Base-by-base conservation (phyloP, 73 alveolate species). In the Symbiodinium pilosum region DNA sequence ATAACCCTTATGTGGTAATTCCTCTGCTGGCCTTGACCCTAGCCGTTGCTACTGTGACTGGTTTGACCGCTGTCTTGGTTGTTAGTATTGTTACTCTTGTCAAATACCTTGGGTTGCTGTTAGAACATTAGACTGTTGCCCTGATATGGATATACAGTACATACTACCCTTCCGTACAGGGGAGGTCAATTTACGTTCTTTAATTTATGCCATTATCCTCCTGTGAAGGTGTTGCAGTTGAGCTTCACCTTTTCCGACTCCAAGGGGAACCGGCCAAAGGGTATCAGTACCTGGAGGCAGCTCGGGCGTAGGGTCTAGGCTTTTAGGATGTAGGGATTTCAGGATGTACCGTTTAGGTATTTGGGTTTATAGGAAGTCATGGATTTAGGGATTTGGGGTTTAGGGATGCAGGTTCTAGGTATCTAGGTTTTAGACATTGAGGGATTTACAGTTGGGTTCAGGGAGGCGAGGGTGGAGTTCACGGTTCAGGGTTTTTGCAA, bases 211-310 rank as follows among this genome's bases (percentile, higher is more conserved):
- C 26, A 7, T n/a, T n/a, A 52, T 14, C 51, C 30, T 2, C 47
- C 20, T 16, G 28, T 16, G 32, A 12, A 83, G 91, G 91, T 83
- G 68, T 68, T 83, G 30, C 91, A 83, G 91, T 40, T 83, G 52
- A 83, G 69, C 69, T 41, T 83, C 39, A 40, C 91, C 39, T 83
- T 83, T 28, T 39, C 91, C 24, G 91, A 83, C 39, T 20, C 42
- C 28, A 34, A 51, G 59, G 91, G 91, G 26, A 83, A 21, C 3
- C 91, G 91, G 38, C 91, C 91, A 24, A 39, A 42, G 43, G 91
- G 91, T 41, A 42, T 83, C 43, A 36, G 91, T 39, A 83, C 91
- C 28, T 83, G 91, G 91, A 83, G 91, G 91, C 68, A n/a, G n/a
- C n/a, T n/a, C n/a, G n/a, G n/a, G n/a, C 64, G 28, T 1, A 12